Evolutionary conservation across 306 rosid genomes (phyloP).

Genomic region (Acmispon strigosus): DNA sequence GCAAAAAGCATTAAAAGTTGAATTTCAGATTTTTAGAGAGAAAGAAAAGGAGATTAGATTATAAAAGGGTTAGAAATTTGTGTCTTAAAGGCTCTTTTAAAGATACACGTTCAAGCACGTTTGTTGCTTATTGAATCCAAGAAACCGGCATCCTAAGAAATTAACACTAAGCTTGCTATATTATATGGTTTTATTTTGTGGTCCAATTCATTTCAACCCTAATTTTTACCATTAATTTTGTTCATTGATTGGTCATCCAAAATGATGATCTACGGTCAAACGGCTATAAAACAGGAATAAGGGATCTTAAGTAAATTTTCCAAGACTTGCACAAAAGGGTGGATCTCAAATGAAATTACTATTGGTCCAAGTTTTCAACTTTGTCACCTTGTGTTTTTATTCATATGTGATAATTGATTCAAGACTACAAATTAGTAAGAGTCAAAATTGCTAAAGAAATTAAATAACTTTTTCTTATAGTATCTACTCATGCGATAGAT

Average conservation of each 20-base stretch:
- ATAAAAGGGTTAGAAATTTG: slow-evolving; percentile 68
- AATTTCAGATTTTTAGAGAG: slow-evolving; percentile 24
- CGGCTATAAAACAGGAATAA: slow-evolving; percentile 13
- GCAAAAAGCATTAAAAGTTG: slow-evolving; percentile 35
- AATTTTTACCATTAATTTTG: slow-evolving; percentile 18
- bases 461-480: too few relatives aligned
- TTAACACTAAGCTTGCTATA: not conserved
- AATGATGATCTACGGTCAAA: slow-evolving; percentile 42
- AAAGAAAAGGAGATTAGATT: slow-evolving; percentile 15
- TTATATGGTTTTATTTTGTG: slow-evolving; percentile 16
- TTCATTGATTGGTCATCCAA: slow-evolving; percentile 26
- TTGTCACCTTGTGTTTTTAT: not conserved
- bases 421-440: not conserved
- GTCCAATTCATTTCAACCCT: slow-evolving; percentile 14
- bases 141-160: slow-evolving; percentile 71
- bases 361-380: slow-evolving; percentile 31
- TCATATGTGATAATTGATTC: slow-evolving; percentile 15
- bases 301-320: slow-evolving; percentile 29
- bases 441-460: not conserved
- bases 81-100: slow-evolving; percentile 66
- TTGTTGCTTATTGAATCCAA: slow-evolving; percentile 61
- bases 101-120: slow-evolving; percentile 35
- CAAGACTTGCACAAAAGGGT: not conserved
- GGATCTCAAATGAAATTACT: slow-evolving; percentile 23
- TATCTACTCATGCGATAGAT: too few relatives aligned